These are phyloP conservation scores for Citrus australasica DNA, from an alignment of 345 rosid species.

Conservation along the genomic window DNA sequence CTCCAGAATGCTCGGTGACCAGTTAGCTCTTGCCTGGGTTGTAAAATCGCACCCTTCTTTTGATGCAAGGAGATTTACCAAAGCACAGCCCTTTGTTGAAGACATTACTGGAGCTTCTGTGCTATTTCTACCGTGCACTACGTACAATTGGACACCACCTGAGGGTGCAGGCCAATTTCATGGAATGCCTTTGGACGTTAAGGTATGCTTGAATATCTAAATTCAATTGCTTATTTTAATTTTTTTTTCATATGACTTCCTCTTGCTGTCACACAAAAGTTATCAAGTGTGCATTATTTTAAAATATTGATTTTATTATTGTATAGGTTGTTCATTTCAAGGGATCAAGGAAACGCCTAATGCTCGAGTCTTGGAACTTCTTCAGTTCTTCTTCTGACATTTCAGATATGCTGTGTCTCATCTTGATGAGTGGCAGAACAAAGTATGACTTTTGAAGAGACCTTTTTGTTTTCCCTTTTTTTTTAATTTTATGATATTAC, in stretches of 20 bases:
- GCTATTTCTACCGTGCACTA: slow-evolving; percentile 75
- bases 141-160: slow-evolving; percentile 96
- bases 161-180: slow-evolving; percentile 99
- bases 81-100: slow-evolving; percentile 54
- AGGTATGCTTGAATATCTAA: slow-evolving; percentile 42
- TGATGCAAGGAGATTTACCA: slow-evolving; percentile 63
- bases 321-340: slow-evolving; percentile 83
- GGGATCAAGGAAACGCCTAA: slow-evolving; percentile 92
- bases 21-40: slow-evolving; percentile 76
- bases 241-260: not conserved
- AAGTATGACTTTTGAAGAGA: slow-evolving; percentile 72
- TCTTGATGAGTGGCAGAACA: slow-evolving; percentile 83
- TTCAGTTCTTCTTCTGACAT: slow-evolving; percentile 47
- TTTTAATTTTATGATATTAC: not conserved
- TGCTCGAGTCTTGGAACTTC: slow-evolving; percentile 96
- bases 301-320: not conserved
- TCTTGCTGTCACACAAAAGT: not conserved
- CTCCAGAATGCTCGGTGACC: slow-evolving; percentile 96
- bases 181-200: slow-evolving; percentile 94
- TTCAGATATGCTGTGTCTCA: slow-evolving; percentile 78
- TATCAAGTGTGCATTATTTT: not conserved
- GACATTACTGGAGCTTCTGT: slow-evolving; percentile 58
- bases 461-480: not conserved
- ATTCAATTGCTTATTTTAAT: not conserved
- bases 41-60: slow-evolving; percentile 59